Conservation (phyloP, 805 yeast genomes). For the Candida alai region DNA sequence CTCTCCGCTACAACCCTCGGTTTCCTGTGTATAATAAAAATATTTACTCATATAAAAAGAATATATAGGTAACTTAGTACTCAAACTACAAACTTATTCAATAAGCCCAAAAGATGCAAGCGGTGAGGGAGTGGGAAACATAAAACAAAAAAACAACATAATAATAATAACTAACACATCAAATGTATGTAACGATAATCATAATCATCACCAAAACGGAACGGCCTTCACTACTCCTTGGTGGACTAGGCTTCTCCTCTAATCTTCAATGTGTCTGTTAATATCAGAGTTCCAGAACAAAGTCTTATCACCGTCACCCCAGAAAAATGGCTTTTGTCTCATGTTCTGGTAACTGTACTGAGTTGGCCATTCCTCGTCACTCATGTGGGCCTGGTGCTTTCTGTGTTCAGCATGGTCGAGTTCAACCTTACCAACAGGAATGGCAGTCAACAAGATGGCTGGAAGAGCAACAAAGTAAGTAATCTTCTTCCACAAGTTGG, state of each 20-base stretch:
- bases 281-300: constrained; percentile 92
- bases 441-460: constrained; percentile 68
- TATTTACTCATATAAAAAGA: neutral
- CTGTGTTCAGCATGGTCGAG: constrained; percentile 88
- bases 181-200: too few relatives aligned
- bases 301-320: constrained; percentile 99
- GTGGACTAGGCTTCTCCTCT: too few relatives aligned
- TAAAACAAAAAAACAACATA: neutral
- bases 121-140: too few relatives aligned
- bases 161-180: neutral
- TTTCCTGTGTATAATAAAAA: too few relatives aligned
- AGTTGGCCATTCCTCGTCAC: constrained; percentile 90
- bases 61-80: constrained; percentile 2
- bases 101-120: constrained; percentile 2
- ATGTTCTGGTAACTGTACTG: constrained; percentile 90
- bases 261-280: constrained; percentile 68
- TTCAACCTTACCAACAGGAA: constrained; percentile 80
- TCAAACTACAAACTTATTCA: too few relatives aligned
- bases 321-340: constrained; percentile 84
- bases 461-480: constrained; percentile 80
- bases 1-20: too few relatives aligned
- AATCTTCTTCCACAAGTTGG: constrained; percentile 82
- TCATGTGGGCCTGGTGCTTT: constrained; percentile 63
- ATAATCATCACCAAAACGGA: too few relatives aligned
- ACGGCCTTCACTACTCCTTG: too few relatives aligned